A percentile compares a stretch with the other conserved stretches of the same genome.
phyloP scores from a whole-genome alignment of 306 rosid genomes.

The Hippophae rhamnoides region DNA sequence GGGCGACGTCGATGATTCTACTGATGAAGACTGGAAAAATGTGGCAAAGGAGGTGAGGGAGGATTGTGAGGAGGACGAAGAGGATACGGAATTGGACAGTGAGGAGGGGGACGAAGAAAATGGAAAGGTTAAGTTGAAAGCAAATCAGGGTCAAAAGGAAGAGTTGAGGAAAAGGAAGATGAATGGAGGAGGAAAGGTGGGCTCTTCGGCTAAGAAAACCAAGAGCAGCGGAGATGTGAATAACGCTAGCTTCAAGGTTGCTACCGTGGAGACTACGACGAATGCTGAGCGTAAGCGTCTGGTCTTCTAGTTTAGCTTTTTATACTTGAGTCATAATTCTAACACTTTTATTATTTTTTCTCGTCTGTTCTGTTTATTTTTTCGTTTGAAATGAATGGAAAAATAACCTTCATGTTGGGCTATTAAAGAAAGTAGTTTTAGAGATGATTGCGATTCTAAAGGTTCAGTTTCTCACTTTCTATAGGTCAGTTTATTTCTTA shows the following conservation, averaged over 20 bases:
- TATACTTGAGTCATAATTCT: background rate
- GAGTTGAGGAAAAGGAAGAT: slow-evolving; percentile 42
- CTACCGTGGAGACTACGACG: slow-evolving; percentile 24
- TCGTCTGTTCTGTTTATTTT: background rate
- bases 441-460: background rate
- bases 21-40: slow-evolving; percentile 72
- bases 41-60: slow-evolving; percentile 30
- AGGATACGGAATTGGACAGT: slow-evolving; percentile 33
- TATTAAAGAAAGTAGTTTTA: background rate
- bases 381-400: too few relatives aligned
- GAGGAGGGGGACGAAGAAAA: slow-evolving; percentile 26
- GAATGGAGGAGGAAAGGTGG: slow-evolving; percentile 24
- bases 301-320: slow-evolving; percentile 1
- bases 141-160: slow-evolving; percentile 25
- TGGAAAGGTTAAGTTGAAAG: slow-evolving; percentile 20
- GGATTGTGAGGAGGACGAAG: slow-evolving; percentile 42
- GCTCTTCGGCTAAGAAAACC: slow-evolving; percentile 40
- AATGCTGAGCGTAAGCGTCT: slow-evolving; percentile 44
- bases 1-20: slow-evolving; percentile 48
- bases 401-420: too few relatives aligned
- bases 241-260: slow-evolving; percentile 21
- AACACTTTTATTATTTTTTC: background rate
- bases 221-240: slow-evolving; percentile 30
- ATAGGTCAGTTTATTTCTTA: background rate
- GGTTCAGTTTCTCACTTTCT: background rate